Evolutionary conservation across 1,284 basidiomycete species (phyloP).

Genomic region (Leucoagaricus sp.): DNA sequence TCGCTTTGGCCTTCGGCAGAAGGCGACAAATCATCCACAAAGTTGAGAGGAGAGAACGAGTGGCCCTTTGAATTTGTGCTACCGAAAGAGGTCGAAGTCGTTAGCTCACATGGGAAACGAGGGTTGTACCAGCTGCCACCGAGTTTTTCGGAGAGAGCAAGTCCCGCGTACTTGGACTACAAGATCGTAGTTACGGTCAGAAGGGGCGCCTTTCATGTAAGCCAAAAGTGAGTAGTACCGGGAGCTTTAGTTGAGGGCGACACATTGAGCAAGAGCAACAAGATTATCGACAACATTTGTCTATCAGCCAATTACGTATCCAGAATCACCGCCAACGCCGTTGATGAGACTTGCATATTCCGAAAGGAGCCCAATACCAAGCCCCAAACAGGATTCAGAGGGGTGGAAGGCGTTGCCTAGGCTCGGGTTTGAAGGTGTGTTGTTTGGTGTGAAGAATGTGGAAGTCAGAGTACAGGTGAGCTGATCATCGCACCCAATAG

Average conservation of each 20-base stretch:
- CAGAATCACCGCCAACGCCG: conserved; percentile 44
- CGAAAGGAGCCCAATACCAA: conserved; percentile 38
- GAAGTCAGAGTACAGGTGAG: conserved; percentile 43
- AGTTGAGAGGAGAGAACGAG: conserved; percentile 42
- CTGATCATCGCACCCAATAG: conserved; percentile 7
- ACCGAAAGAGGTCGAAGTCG: conserved; percentile 39
- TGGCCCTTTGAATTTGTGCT: conserved; percentile 50
- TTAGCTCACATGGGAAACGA: conserved; percentile 20
- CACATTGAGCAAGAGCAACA: background rate
- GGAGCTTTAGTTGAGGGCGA: background rate
- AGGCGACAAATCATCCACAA: conserved; percentile 20
- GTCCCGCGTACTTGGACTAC: conserved; percentile 51
- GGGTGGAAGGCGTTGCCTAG: conserved; percentile 48
- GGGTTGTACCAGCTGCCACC: conserved; percentile 43
- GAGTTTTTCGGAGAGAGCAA: conserved; percentile 47
- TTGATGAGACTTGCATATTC: conserved; percentile 48
- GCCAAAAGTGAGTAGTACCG: conserved; percentile 36
- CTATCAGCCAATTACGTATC: conserved; percentile 41
- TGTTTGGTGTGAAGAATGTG: conserved; percentile 41
- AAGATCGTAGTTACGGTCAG: conserved; percentile 47
- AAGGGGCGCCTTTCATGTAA: conserved; percentile 43
- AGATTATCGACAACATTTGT: conserved; percentile 37
- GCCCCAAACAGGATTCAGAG: conserved; percentile 48
- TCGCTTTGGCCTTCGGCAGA: conserved; percentile 34
- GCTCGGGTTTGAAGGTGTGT: conserved; percentile 38